Evolutionary conservation across 1,139 yeast species (phyloP).

Genomic region (Kodamaea ohmeri): DNA sequence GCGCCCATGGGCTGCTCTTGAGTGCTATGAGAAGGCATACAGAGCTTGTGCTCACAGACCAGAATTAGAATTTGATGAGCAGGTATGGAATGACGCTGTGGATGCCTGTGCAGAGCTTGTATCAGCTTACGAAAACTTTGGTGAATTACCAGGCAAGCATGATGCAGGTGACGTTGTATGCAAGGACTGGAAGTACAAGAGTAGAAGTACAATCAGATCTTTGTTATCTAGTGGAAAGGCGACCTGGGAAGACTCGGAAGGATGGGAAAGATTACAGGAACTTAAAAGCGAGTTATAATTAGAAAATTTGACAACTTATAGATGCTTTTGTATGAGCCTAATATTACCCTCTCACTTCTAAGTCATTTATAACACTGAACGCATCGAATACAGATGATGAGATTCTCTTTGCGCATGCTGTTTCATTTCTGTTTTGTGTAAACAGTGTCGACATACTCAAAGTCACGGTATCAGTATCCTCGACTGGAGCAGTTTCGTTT

Average conservation of each 20-base stretch:
- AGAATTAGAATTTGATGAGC: constrained; percentile 59
- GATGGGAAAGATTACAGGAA: constrained; percentile 64
- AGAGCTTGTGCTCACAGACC: constrained; percentile 68
- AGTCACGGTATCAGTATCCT: neutral
- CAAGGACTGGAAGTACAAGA: constrained; percentile 87
- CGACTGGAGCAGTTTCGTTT: too few relatives aligned
- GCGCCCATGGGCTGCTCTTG: constrained; percentile 85
- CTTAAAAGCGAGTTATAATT: constrained; percentile 44
- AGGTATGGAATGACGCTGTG: constrained; percentile 75
- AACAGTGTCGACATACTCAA: neutral
- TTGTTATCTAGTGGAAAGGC: constrained; percentile 76
- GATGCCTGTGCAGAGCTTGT: constrained; percentile 76
- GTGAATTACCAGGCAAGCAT: constrained; percentile 81
- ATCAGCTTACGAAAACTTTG: constrained; percentile 84
- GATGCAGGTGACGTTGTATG: constrained; percentile 85
- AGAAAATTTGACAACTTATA: neutral
- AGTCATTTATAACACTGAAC: constrained; percentile 29
- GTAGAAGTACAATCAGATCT: constrained; percentile 67
- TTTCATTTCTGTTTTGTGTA: constrained; percentile 1
- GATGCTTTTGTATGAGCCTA: neutral
- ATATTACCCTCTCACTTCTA: constrained; percentile 1
- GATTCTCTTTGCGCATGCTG: constrained; percentile 18
- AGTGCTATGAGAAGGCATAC: constrained; percentile 83
- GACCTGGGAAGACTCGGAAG: constrained; percentile 77
- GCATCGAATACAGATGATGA: constrained; percentile 31